These are phyloP conservation scores for Psilocybe tampanensis DNA, from an alignment of 768 basidiomycete genomes.

Conservation along the genomic window DNA sequence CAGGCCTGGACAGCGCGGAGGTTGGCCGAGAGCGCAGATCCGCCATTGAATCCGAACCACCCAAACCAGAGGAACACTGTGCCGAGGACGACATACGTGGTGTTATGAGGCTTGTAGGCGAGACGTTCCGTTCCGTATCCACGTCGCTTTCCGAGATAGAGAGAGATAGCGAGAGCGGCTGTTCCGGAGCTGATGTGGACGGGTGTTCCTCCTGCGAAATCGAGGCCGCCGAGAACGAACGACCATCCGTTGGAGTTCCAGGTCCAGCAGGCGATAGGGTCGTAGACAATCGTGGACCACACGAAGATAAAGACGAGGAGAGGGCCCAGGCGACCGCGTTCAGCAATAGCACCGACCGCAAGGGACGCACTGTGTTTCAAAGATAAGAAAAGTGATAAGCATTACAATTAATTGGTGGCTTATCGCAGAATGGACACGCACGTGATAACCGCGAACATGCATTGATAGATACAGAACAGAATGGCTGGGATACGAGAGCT, in stretches of 20 bases:
- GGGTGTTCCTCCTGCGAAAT: slow-evolving; percentile 95
- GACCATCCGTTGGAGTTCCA: slow-evolving; percentile 88
- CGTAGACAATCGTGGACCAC: slow-evolving; percentile 90
- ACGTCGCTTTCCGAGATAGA: slow-evolving; percentile 88
- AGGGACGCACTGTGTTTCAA: slow-evolving; percentile 65
- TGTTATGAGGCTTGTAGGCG: slow-evolving; percentile 93
- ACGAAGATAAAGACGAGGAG: slow-evolving; percentile 87
- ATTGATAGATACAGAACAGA: slow-evolving; percentile 83
- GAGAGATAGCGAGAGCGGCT: slow-evolving; percentile 87
- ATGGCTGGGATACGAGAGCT: slow-evolving; percentile 70
- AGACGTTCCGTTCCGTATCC: slow-evolving; percentile 91
- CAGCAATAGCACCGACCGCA: slow-evolving; percentile 91
- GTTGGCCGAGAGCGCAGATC: slow-evolving; percentile 87
- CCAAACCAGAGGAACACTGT: slow-evolving; percentile 94
- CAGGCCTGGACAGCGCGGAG: slow-evolving; percentile 86
- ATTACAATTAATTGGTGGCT: not conserved
- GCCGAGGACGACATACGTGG: slow-evolving; percentile 90
- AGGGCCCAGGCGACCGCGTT: slow-evolving; percentile 85
- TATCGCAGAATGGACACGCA: slow-evolving; percentile 33
- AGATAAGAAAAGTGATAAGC: slow-evolving; percentile 25
- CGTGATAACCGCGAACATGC: slow-evolving; percentile 91
- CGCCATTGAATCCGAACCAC: slow-evolving; percentile 97
- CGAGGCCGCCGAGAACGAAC: slow-evolving; percentile 76
- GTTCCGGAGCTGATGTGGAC: slow-evolving; percentile 96
- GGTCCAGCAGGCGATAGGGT: slow-evolving; percentile 95